Evolutionary conservation across 2,329 filamentous ascomycete species (phyloP).

Genomic region (Colletotrichum sp.): DNA sequence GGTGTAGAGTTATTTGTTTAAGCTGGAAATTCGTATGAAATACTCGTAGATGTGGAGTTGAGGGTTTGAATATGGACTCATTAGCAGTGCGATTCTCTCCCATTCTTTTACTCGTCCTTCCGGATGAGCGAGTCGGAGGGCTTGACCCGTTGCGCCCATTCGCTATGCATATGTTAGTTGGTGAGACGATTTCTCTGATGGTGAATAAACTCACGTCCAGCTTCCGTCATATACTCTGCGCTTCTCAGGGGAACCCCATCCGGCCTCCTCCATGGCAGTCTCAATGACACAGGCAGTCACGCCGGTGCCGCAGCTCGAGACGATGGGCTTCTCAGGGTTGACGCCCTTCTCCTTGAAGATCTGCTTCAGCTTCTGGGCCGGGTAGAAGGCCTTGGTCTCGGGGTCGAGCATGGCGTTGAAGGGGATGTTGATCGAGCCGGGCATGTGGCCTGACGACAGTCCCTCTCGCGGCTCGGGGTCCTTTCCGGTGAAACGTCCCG

Average conservation of each 20-base stretch:
- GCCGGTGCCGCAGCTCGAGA: slow-evolving; percentile 90
- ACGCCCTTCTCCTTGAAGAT: slow-evolving; percentile 83
- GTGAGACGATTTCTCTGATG: neutral
- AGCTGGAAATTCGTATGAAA: too few species aligned
- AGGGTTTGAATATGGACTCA: neutral
- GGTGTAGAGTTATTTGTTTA: too few species aligned
- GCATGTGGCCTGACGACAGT: slow-evolving; percentile 89
- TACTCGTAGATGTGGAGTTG: slow-evolving; percentile 19
- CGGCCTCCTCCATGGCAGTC: slow-evolving; percentile 80
- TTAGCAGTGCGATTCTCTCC: slow-evolving; percentile 18
- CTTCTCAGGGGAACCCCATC: slow-evolving; percentile 69
- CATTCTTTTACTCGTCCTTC: slow-evolving; percentile 58
- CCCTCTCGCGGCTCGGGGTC: slow-evolving; percentile 88
- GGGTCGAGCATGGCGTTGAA: slow-evolving; percentile 82
- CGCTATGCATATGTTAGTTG: slow-evolving; percentile 42
- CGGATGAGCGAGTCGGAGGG: slow-evolving; percentile 67
- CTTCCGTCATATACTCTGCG: slow-evolving; percentile 92
- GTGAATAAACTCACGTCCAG: slow-evolving; percentile 79
- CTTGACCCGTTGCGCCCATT: slow-evolving; percentile 71
- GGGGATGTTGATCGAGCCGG: slow-evolving; percentile 83
- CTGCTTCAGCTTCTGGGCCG: slow-evolving; percentile 72
- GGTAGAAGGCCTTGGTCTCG: slow-evolving; percentile 79
- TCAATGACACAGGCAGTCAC: slow-evolving; percentile 94
- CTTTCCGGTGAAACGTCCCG: slow-evolving; percentile 80
- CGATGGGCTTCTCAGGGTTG: slow-evolving; percentile 79